Evolutionary conservation across 306 rosid genomes (phyloP), one percentile per base, ranked within the genome.

Genomic region (Castanea sativa): DNA sequence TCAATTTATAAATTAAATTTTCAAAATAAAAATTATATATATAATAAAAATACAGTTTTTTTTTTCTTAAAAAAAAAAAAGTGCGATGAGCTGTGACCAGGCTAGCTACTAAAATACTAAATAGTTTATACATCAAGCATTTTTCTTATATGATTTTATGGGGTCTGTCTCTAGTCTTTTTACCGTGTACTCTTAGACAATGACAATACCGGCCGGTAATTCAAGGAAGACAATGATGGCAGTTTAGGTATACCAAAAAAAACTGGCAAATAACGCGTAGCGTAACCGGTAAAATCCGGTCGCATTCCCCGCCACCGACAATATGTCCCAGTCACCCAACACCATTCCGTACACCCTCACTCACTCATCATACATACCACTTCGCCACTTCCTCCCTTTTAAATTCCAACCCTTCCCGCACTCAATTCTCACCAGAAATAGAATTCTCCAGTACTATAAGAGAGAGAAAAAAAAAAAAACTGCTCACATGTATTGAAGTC

Each of bases 251-350:
- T 55, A 63, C 79, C 69, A 19, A 74, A 61, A 63, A 19, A 55
- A 70, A 33, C 73, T 81, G 52, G 71, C 69, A 60, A 38, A 18
- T 9, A 58, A 77, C 64, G 85, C 79, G 73, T 60, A 51, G 30
- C 23, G 72, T 73, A 73, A 84, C 90, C 78, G 86, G 82, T 55
- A 23, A 84, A 4, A 30, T 8, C 86, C 82, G 80, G 88, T 87
- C 65, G 64, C 51, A 33, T 49, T 73, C 65, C 51, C 25, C 18
- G 21, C 68, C 86, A 87, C 90, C 90, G 90, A 87, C 90, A 84
- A 32, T 69, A 75, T 45, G 30, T 57, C 27, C 80, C 84, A 49
- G 84, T 84, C 76, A 41, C 73, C 11, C 61, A 41, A 11, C 35
- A 41, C 32, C 35, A 4, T 45, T 70, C 81, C 78, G 71, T 61